Evolutionary conservation across 2,329 filamentous ascomycete species (phyloP).

Genomic region (Xylariales sp.): DNA sequence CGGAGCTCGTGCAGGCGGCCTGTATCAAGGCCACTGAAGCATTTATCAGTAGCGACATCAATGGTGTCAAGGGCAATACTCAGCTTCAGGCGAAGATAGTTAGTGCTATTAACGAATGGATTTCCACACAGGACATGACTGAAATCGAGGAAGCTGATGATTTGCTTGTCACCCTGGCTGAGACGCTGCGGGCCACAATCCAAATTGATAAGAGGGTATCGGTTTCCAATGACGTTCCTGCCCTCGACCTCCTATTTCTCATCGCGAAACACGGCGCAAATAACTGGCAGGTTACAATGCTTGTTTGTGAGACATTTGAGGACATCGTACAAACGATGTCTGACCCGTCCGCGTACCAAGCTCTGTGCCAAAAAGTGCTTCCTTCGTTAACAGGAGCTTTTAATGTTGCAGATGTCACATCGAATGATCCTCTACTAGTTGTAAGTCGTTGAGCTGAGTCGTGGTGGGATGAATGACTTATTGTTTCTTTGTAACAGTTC

Average conservation of each 20-base stretch:
- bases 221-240: slow-evolving; percentile 76
- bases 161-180: slow-evolving; percentile 87
- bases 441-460: slow-evolving; percentile 54
- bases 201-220: slow-evolving; percentile 80
- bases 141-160: slow-evolving; percentile 92
- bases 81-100: slow-evolving; percentile 66
- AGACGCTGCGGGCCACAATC: slow-evolving; percentile 86
- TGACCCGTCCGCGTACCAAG: slow-evolving; percentile 76
- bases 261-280: slow-evolving; percentile 88
- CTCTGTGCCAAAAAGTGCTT: slow-evolving; percentile 85
- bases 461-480: slow-evolving; percentile 38
- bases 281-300: slow-evolving; percentile 90
- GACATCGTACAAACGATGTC: slow-evolving; percentile 80
- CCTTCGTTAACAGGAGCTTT: slow-evolving; percentile 90
- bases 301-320: slow-evolving; percentile 92
- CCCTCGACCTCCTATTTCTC: slow-evolving; percentile 86
- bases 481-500: slow-evolving; percentile 58
- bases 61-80: slow-evolving; percentile 62
- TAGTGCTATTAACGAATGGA: slow-evolving; percentile 76
- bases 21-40: slow-evolving; percentile 88
- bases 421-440: slow-evolving; percentile 85
- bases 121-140: slow-evolving; percentile 81
- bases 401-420: slow-evolving; percentile 85
- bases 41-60: slow-evolving; percentile 61
- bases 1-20: slow-evolving; percentile 91